Evolutionary conservation across 2,329 filamentous ascomycete genomes (phyloP).

Genomic region (Annulohypoxylon truncatum): DNA sequence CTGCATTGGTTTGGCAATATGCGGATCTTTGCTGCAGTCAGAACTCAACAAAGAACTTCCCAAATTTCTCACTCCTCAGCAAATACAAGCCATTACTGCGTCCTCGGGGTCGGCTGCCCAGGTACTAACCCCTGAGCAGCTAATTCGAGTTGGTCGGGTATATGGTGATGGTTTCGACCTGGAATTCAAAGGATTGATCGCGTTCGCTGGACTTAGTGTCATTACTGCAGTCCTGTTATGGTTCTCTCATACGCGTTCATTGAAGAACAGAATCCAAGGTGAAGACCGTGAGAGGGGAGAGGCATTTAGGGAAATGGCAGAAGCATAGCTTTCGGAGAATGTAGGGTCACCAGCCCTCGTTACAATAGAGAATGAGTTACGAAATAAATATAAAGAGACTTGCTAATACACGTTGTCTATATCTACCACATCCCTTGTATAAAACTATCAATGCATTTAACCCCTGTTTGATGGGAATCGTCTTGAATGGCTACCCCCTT

Average conservation of each 20-base stretch:
- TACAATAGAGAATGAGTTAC: background rate
- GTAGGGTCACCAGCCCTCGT: background rate
- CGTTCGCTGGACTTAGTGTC: constrained; percentile 9
- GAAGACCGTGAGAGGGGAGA: background rate
- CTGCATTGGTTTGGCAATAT: constrained; percentile 19
- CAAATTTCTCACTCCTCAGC: constrained; percentile 12
- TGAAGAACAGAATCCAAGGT: background rate
- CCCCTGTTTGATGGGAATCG: too few relatives aligned
- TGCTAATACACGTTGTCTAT: too few relatives aligned
- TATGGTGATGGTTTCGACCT: constrained; percentile 18
- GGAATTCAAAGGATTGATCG: constrained; percentile 21
- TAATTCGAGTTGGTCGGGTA: constrained; percentile 4
- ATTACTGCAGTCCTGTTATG: constrained; percentile 12
- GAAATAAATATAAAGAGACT: background rate
- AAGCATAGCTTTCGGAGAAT: background rate
- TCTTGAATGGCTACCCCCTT: too few relatives aligned
- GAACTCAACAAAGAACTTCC: constrained; percentile 21
- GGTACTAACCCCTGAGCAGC: constrained; percentile 4
- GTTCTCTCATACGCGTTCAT: constrained; percentile 19
- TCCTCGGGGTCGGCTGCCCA: constrained; percentile 12
- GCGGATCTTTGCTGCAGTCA: constrained; percentile 11
- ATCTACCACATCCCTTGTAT: too few relatives aligned
- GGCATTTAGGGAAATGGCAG: background rate
- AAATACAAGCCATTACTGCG: constrained; percentile 19
- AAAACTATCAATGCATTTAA: too few relatives aligned